Evolutionary conservation across 2,329 filamentous ascomycete species (phyloP), one percentile per base, ranked within the genome.

Genomic region (Aspergillus aculeatinus): DNA sequence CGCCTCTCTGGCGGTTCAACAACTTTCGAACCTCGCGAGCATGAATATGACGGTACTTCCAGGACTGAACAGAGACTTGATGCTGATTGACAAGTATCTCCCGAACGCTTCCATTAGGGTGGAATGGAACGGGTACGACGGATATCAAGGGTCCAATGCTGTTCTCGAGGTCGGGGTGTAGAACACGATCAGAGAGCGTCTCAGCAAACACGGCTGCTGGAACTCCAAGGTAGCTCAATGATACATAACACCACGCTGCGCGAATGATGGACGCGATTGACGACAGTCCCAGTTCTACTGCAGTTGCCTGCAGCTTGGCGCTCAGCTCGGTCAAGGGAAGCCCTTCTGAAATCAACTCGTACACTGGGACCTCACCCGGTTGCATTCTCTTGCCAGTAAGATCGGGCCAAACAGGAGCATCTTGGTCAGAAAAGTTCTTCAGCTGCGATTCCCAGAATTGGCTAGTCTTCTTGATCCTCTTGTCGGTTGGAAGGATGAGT

Each of bases 111-210:
- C 68, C 71, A 33, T 60, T 59, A 2, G 65, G 61, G n/a, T 65
- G 50, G 58, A 74, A 74, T 3, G 73, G 73, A 31, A 75, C 66
- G 16, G 74, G 73, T 1, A 76, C 63, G 16, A 74, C 72, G 4
- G 70, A 72, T 16, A 75, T 68, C 7, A 76, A 60, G 3, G 74
- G 74, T 0, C 72, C 74, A 42, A 76, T 61, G 5, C 67, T 65
- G 23, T 67, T 65, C 50, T 70, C 69, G 19, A 76, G 61, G 9
- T 62, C 55, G 10, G 67, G 51, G 23, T 71, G 64, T 19, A 74
- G 57, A 10, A 72, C 65, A 35, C 74, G 70, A 23, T 69, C 69
- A 9, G 73, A 75, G 16, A 70, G 64, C 4, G 72, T 74, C 60
- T 75, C 72, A 10, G 66, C 72, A 44, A 74, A 72, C 2, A 74